phyloP scores from a whole-genome alignment of 495 filamentous ascomycete species.

The Tirmania nivea region DNA sequence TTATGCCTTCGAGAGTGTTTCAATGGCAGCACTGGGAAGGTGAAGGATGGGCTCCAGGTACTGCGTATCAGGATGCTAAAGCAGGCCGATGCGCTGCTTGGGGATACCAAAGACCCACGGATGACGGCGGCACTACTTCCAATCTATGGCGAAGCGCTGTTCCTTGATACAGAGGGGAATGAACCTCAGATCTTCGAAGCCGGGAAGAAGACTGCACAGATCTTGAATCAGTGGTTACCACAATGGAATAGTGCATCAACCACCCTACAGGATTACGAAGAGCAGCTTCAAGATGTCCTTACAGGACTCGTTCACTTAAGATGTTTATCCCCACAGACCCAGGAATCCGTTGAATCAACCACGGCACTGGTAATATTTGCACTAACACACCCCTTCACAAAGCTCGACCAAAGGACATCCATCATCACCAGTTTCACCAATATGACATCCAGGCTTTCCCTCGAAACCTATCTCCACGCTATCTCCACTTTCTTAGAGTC shows the following conservation, averaged over 20 bases:
- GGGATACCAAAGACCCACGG: background rate
- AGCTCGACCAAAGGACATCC: background rate
- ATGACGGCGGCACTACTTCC: background rate
- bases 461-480: background rate
- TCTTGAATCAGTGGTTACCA: background rate
- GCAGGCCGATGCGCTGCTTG: no score
- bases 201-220: background rate
- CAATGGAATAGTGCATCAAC: background rate
- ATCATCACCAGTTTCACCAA: background rate
- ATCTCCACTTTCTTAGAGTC: background rate
- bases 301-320: background rate
- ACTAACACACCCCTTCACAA: background rate
- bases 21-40: no score
- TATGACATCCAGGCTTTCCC: background rate
- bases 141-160: background rate
- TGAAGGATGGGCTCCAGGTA: no score
- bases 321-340: background rate
- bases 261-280: background rate
- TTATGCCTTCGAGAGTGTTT: no score
- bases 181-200: background rate
- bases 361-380: background rate
- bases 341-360: background rate
- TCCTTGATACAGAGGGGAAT: background rate
- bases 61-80: no score
- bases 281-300: background rate